Evolutionary conservation across 441 rosid genomes (phyloP), one percentile per base, ranked within the genome.

Genomic region (Populus trichocarpa): DNA sequence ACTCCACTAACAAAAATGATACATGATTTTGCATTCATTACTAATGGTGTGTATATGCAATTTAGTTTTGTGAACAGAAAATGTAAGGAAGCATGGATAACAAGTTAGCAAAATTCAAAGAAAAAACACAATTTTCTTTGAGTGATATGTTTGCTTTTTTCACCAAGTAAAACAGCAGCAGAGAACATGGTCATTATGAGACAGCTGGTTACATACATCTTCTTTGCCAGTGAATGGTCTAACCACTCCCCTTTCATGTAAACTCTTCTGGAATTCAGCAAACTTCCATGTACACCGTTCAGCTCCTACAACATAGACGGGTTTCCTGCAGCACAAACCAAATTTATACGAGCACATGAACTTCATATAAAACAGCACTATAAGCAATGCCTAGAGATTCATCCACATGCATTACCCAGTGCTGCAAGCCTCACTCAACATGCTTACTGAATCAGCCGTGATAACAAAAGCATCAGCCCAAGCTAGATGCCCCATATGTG

Each of bases 381-480:
- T 26, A 18, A 1, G 4, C 28, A 6, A 12, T 14, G 16, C 33
- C 35, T 42, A 76, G 36, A 33, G 50, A 67, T n/a, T 23, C 67
- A 67, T 65, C 66, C 70, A 72, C 78, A 32, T 42, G 67, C 26
- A 85, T 81, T 91, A 94, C 97, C 99, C 97, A 0, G 97, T 96
- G 82, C 93, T 91, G 88, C 98, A 91, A 72, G 91, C 99, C 86
- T 96, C 99, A 23, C 99, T 96, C 81, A 96, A 82, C 88, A 92
- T 84, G 82, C 98, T 94, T 77, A 94, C 95, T 53, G 99, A 96
- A 87, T 94, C 99, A 73, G 98, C 97, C n/a, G 97, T 90, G 74
- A 94, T 85, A 71, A 96, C 88, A 86, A 96, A 96, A 72, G 98
- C 94, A 90, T 94, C 98, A 5, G 93, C 99, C 96, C 93, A 90